Evolutionary conservation across 495 filamentous ascomycete species (phyloP).

Genomic region (Penicillium tannophilum): DNA sequence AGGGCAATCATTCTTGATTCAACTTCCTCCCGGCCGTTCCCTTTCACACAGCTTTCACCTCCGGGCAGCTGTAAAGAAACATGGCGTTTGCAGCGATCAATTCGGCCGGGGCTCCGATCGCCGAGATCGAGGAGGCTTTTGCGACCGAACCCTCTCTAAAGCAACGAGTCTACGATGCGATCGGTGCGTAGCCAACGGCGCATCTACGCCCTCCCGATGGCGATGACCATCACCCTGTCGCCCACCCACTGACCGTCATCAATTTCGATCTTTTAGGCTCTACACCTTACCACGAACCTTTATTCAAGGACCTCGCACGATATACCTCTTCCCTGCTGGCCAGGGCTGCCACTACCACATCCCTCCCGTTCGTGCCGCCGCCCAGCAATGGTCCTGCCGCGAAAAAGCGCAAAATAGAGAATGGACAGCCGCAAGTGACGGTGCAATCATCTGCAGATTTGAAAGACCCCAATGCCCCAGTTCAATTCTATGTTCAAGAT

Average conservation of each 20-base stretch:
- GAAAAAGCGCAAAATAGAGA: conserved; percentile 61
- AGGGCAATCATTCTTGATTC: conserved; percentile 18
- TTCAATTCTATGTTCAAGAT: conserved; percentile 63
- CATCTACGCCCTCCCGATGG: conserved; percentile 18
- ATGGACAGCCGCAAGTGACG: conserved; percentile 43
- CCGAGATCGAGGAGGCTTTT: conserved; percentile 48
- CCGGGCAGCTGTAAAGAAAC: conserved; percentile 23
- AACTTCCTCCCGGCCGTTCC: conserved; percentile 13
- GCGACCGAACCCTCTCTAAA: conserved; percentile 46
- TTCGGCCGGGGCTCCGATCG: conserved; percentile 28
- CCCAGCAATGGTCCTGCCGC: conserved; percentile 39
- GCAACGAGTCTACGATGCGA: conserved; percentile 53
- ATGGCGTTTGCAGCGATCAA: conserved; percentile 53
- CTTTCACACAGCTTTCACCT: conserved; percentile 19
- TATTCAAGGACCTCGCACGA: conserved; percentile 53
- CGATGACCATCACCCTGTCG: conserved; percentile 2
- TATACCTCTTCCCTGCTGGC: conserved; percentile 48
- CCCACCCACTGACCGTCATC: conserved; percentile 17
- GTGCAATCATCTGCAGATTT: conserved; percentile 45
- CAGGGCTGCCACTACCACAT: conserved; percentile 33
- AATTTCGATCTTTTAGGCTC: conserved; percentile 27
- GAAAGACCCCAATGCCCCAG: conserved; percentile 37
- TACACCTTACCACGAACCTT: conserved; percentile 41
- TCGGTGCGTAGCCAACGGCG: conserved; percentile 39
- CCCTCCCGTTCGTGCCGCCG: conserved; percentile 29